Evolutionary conservation across 495 filamentous ascomycete genomes (phyloP), one percentile per base, ranked within the genome.

Genomic region (Xylaria nigripes): DNA sequence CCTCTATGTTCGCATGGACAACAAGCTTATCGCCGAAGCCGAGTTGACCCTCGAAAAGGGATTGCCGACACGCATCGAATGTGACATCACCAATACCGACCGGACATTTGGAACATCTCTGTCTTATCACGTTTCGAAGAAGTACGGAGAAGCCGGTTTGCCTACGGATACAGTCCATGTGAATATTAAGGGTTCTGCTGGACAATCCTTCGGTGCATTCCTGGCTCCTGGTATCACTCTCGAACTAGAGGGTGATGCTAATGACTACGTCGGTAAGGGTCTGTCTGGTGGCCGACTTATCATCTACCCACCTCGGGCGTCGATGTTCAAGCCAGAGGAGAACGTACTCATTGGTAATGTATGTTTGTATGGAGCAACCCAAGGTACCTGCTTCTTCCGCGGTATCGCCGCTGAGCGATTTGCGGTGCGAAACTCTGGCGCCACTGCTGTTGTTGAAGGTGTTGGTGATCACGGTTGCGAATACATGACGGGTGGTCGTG

Each of bases 401-500:
- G 93, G 93, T 76, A 79, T 96, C 24, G 93, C 93, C 61, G 93
- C 93, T 27, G 93, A 99, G 77, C 89, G 93, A 60, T 99, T 99
- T 63, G 92, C 91, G 45, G 93, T 99, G 49, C 89, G 93, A 59
- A 99, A 99, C 76, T 97, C 94, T 0, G 93, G 93, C 68, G 93
- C 88, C 41, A 97, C 86, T 25, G 93, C 94, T 27, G 88, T 99
- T 58, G 92, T 97, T 59, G 93, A 99, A 73, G 93, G 94, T 71
- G 83, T 95, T 50, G 93, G 93, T 76, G 93, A 99, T 68, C 93
- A 99, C 67, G 90, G 92, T 45, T 97, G 92, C 67, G 93, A 99
- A 76, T 99, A 99, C 80, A 99, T 99, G 93, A 98, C 93, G 55
- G 93, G 93, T 64, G 93, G 93, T 65, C 89, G 94, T 67, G 82